Evolutionary conservation across 2,329 filamentous ascomycete species (phyloP), one percentile per base, ranked within the genome.

Genomic region (Stemphylium lycopersici): DNA sequence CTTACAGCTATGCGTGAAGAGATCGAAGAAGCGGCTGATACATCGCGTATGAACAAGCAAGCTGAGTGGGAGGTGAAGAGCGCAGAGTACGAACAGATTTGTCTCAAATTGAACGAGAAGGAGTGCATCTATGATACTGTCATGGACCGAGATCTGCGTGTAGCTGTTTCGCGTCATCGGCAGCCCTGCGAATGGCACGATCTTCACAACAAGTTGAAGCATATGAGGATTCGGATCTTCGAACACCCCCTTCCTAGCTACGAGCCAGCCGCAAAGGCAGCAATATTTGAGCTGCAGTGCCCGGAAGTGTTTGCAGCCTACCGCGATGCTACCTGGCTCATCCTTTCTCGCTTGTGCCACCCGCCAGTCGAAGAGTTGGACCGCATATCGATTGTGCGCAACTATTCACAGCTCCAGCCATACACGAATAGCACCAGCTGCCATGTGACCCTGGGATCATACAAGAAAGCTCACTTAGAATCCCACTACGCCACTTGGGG

Each of bases 261-360:
- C 2, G 41, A 63, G 0, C 54, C 67, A 2, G 61, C 75, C 8
- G 72, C 72, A n/a, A 78, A 80, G 29, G 75, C 74, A 0, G 69
- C 83, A 0, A 57, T 86, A 0, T 84, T 87, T 45, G 84, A 87
- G 56, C 67, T 87, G 1, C 55, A 48, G 0, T 73, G 76, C 18
- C 84, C 84, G 0, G 29, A 60, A 3, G 70, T 71, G 3, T 78
- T 85, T 18, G 70, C 71, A 2, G 67, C 70, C 0, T 88, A 86
- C 65, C 76, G 85, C 11, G 77, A 84, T 49, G 71, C 76, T 3
- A 84, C 81, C 0, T 86, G 81, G 81, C 63, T 59, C 3, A 76
- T 86, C 3, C 18, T 83, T 0, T 65, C 68, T 2, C 60, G 48
- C 3, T 58, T 83, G 10, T 77, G 62, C n/a, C 59, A 53, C 12